Base-by-base conservation (phyloP, 495 filamentous ascomycete species). In the Aspergillus nidulans region DNA sequence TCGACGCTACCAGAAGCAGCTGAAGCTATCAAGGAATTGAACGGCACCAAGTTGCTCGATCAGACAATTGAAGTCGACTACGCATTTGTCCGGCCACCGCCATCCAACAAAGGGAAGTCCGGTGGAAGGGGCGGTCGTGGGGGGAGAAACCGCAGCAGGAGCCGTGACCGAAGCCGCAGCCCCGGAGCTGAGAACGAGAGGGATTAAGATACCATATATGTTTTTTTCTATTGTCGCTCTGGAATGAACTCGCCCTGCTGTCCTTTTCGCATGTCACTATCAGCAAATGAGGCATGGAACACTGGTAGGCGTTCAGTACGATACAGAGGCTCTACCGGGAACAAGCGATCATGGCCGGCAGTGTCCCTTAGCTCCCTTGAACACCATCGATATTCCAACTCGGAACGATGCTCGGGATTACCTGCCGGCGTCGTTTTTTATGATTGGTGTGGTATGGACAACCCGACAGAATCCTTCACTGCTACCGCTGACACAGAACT, bases 1-100 rank as follows among this genome's bases (percentile, higher is more conserved):
- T 78, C 90, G 2, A 97, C 92, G 16, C 81, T 94, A 18, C 80
- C 85, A 57, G 91, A 96, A 68, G 94, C 92, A 19, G 81, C 83
- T 46, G 88, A 86, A 30, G 92, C 92, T 43, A 92, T 97, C 64
- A 87, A 91, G 64, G 86, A 86, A 59, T 86, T 90, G 45, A 83
- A 95, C 69, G 80, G 83, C 25, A 81, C 81, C 26, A 92, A 95
- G 70, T 72, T 97, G 28, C 84, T 99, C 25, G 94, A 97, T 57
- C 91, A 97, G 78, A 95, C 89, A 1, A 85, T 99, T 43, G 68
- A 80, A 44, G 91, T 95, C 41, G 95, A 99, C 75, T 99, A 92
- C 69, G 95, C 92, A 2, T 97, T 99, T 70, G 95, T 99, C 38
- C 83, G 95, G 46, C 92, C 95, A 43, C 92, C 95, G 39, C 90